Percentiles rank a stretch among this genome's conserved stretches.
These are phyloP conservation scores for Naganishia antarctica DNA, from an alignment of 768 basidiomycete genomes.

Conservation along the genomic window DNA sequence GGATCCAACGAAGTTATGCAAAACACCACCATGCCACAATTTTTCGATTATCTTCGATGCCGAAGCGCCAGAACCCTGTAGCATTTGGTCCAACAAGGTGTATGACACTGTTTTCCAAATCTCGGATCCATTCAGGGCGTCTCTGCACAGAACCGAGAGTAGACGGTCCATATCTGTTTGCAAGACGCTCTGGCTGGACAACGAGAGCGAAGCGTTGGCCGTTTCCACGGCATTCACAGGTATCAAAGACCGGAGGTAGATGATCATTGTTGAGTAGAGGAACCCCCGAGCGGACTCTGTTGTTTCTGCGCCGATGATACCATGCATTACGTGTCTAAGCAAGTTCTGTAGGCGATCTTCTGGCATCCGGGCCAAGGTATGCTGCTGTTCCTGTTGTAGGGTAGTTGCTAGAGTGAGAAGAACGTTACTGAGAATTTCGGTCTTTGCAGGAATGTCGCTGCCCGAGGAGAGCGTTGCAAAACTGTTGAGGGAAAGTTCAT, in stretches of 20 bases:
- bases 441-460: conserved; percentile 15
- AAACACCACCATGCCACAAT: conserved; percentile 14
- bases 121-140: conserved; percentile 25
- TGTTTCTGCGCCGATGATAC: conserved; percentile 9
- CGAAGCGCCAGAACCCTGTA: neutral
- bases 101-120: conserved; percentile 28
- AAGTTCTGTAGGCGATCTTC: conserved; percentile 21
- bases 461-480: conserved; percentile 1
- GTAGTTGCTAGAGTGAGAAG: conserved; percentile 7
- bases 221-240: neutral
- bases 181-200: conserved; percentile 10
- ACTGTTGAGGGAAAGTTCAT: conserved; percentile 18
- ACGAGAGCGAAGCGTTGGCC: neutral
- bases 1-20: conserved; percentile 23
- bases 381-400: neutral
- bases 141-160: conserved; percentile 20
- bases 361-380: neutral
- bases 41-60: conserved; percentile 4
- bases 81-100: conserved; percentile 21
- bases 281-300: conserved; percentile 26
- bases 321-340: neutral
- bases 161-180: conserved; percentile 20
- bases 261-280: conserved; percentile 21
- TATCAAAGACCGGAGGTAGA: conserved; percentile 8
- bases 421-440: conserved; percentile 15